These are phyloP conservation scores for Peniophora sp. DNA, from an alignment of 1,284 basidiomycete species.

Conservation along the genomic window DNA sequence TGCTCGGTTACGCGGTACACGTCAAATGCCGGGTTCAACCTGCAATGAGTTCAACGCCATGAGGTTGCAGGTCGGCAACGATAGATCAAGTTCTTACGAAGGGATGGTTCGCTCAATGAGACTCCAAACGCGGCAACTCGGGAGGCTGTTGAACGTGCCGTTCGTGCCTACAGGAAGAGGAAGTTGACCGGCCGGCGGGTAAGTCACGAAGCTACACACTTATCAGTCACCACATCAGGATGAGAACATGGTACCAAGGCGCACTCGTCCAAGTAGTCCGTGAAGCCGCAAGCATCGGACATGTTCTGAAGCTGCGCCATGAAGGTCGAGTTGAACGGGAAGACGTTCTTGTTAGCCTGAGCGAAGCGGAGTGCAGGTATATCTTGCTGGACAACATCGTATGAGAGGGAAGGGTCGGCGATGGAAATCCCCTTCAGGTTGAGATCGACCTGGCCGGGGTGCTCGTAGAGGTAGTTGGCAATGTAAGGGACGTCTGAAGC, in stretches of 20 bases:
- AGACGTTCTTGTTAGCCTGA: conserved; percentile 43
- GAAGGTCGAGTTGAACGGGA: conserved; percentile 32
- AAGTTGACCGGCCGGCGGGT: conserved; percentile 36
- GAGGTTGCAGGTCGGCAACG: background rate
- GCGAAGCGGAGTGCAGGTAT: conserved; percentile 30
- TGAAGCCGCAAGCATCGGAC: conserved; percentile 31
- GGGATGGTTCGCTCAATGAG: conserved; percentile 22
- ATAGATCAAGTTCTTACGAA: conserved; percentile 35
- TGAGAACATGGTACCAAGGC: no score
- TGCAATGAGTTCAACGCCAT: conserved; percentile 11
- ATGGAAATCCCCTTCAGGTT: conserved; percentile 32
- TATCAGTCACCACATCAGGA: no score
- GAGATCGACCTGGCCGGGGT: conserved; percentile 24
- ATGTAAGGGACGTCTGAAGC: conserved; percentile 29
- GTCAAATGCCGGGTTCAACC: conserved; percentile 50
- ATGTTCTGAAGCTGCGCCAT: conserved; percentile 24
- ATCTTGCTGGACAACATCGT: conserved; percentile 27
- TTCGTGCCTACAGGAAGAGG: conserved; percentile 33
- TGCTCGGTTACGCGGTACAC: conserved; percentile 30
- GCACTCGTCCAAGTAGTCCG: conserved; percentile 27
- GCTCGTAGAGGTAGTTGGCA: conserved; percentile 31
- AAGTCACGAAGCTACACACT: conserved; percentile 19
- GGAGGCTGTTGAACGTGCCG: conserved; percentile 22
- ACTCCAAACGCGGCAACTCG: conserved; percentile 36
- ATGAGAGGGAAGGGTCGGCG: conserved; percentile 28